phyloP scores from a whole-genome alignment of 176 grass and related monocot species.

The Dactylis glomerata region DNA sequence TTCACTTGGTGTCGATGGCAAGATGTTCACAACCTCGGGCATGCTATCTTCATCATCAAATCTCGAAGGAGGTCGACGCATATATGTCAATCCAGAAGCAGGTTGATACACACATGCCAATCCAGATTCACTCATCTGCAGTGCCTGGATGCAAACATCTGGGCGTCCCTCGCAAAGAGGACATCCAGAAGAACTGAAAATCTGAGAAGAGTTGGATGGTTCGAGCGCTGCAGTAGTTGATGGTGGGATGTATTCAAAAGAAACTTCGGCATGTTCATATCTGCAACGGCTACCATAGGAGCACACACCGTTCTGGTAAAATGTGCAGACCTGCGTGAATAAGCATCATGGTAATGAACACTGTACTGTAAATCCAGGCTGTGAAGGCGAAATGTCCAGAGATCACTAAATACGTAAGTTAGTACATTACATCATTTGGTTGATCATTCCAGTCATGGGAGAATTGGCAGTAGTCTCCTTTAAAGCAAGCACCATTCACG shows the following conservation, averaged over 20 bases:
- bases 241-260: slow-evolving; percentile 23
- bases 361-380: slow-evolving; percentile 6
- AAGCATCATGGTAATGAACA: slow-evolving; percentile 19
- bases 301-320: slow-evolving; percentile 85
- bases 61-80: slow-evolving; percentile 18
- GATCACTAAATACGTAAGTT: slow-evolving; percentile 15
- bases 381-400: not conserved
- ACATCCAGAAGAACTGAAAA: slow-evolving; percentile 32
- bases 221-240: slow-evolving; percentile 36
- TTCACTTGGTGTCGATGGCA: not conserved
- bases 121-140: slow-evolving; percentile 2
- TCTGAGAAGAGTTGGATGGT: slow-evolving; percentile 42
- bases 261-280: slow-evolving; percentile 67
- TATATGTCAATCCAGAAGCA: not conserved
- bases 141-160: slow-evolving; percentile 15
- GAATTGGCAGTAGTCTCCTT: slow-evolving; percentile 88
- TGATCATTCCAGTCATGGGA: slow-evolving; percentile 83
- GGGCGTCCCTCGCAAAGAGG: slow-evolving; percentile 24
- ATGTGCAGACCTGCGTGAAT: slow-evolving; percentile 68
- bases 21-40: slow-evolving; percentile 19
- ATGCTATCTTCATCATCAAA: slow-evolving; percentile 18
- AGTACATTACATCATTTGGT: slow-evolving; percentile 74
- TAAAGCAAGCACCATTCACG: slow-evolving; percentile 78
- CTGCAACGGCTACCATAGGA: slow-evolving; percentile 81
- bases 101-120: not conserved